phyloP scores from a whole-genome alignment of 345 rosid genomes.

The Cardamine chenopodiifolia region DNA sequence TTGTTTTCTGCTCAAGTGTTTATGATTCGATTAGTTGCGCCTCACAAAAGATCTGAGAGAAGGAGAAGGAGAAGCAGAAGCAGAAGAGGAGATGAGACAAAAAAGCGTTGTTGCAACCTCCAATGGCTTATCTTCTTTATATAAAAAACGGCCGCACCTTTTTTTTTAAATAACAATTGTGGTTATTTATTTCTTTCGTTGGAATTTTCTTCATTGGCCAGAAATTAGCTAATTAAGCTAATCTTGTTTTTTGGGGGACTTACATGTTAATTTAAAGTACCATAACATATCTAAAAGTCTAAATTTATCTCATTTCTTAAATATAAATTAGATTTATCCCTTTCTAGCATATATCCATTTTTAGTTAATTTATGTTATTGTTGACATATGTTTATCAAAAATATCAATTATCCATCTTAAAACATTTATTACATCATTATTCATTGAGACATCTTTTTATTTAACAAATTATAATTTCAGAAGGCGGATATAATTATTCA shows the following conservation, averaged over 20 bases:
- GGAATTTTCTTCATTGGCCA: slow-evolving; percentile 13
- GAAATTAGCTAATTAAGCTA: slow-evolving; percentile 13
- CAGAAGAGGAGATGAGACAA: slow-evolving; percentile 37
- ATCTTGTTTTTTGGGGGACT: background rate
- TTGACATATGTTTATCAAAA: slow-evolving; percentile 6
- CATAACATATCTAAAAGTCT: slow-evolving; percentile 10
- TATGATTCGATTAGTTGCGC: slow-evolving; percentile 34
- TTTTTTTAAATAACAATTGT: background rate
- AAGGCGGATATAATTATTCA: too few species aligned
- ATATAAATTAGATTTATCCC: background rate
- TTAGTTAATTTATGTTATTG: slow-evolving; percentile 19
- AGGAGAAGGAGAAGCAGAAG: too few species aligned
- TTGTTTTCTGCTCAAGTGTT: slow-evolving; percentile 21
- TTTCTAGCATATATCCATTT: slow-evolving; percentile 12
- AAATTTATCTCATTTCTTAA: slow-evolving; percentile 23
- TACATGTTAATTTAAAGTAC: slow-evolving; percentile 22
- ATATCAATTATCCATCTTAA: background rate
- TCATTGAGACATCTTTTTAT: background rate
- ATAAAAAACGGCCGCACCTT: slow-evolving; percentile 39
- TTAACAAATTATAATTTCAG: background rate
- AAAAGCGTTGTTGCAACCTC: slow-evolving; percentile 40
- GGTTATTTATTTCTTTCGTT: slow-evolving; percentile 14
- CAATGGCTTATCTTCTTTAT: slow-evolving; percentile 41
- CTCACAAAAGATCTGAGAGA: slow-evolving; percentile 34
- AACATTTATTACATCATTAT: slow-evolving; percentile 2